A percentile compares a stretch with the other conserved stretches of the same genome.
Conservation (phyloP, 148 eudicot species). For the Cornus suecica region DNA sequence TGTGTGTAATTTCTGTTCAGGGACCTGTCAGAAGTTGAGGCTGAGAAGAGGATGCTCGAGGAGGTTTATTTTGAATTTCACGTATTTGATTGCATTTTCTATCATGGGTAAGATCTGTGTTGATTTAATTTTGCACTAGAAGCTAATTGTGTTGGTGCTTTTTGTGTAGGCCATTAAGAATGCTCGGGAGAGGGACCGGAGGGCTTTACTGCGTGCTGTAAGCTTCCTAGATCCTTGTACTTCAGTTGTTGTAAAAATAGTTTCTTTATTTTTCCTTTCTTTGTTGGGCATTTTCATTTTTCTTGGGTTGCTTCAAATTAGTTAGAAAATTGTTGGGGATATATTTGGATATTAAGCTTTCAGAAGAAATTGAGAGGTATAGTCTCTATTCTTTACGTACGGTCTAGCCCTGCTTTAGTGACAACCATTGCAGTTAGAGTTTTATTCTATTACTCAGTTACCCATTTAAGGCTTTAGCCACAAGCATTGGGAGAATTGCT, state of each 20-base stretch:
- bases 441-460: neutral
- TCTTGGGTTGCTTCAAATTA: neutral
- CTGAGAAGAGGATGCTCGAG: slow-evolving; percentile 80
- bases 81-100: neutral
- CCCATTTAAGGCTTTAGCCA: too few relatives aligned
- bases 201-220: slow-evolving; percentile 79
- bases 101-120: neutral
- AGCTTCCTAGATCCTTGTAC: slow-evolving; percentile 16
- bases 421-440: neutral
- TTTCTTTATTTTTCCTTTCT: neutral
- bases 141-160: neutral
- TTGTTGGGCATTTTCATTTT: neutral
- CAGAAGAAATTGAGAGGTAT: neutral
- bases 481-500: too few relatives aligned
- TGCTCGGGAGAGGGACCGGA: slow-evolving; percentile 92
- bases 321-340: neutral
- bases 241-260: neutral
- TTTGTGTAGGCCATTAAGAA: slow-evolving; percentile 78
- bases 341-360: neutral
- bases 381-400: too few relatives aligned
- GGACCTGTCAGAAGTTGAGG: slow-evolving; percentile 66
- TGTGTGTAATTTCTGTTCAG: slow-evolving; percentile 24
- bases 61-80: slow-evolving; percentile 37
- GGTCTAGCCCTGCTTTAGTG: neutral
- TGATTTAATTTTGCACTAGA: neutral